These are phyloP conservation scores for Ophiocordyceps unilateralis DNA, from an alignment of 2,329 filamentous ascomycete species.

Conservation along the genomic window DNA sequence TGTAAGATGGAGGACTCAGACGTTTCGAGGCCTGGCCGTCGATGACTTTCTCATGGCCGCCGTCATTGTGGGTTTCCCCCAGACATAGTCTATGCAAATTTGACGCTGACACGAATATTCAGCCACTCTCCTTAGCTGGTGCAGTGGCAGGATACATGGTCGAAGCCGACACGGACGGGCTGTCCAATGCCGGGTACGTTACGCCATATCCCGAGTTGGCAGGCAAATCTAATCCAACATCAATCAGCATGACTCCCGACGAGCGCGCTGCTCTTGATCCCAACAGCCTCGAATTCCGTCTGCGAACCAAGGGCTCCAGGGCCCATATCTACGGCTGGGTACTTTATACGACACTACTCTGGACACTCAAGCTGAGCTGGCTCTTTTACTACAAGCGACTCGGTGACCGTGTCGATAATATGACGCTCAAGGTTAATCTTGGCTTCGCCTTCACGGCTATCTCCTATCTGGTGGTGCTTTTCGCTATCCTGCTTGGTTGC, in stretches of 20 bases:
- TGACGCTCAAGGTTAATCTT: constrained; percentile 18
- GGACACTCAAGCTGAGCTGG: constrained; percentile 37
- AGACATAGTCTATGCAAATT: too few species aligned
- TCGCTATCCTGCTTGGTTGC: constrained; percentile 32
- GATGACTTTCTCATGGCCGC: background rate
- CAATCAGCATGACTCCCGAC: background rate
- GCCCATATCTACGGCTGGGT: constrained; percentile 37
- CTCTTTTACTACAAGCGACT: constrained; percentile 36
- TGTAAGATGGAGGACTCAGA: background rate
- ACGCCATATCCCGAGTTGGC: background rate
- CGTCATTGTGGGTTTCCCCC: background rate
- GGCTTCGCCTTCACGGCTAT: constrained; percentile 27
- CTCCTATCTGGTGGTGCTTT: constrained; percentile 31
- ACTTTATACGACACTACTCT: constrained; percentile 33
- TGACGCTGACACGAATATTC: background rate
- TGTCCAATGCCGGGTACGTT: background rate
- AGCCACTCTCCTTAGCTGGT: background rate
- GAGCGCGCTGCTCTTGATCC: background rate
- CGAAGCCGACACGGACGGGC: background rate
- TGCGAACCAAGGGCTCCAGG: constrained; percentile 26
- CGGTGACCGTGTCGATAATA: constrained; percentile 18
- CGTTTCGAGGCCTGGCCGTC: background rate
- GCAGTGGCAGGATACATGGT: background rate
- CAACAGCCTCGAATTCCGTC: background rate
- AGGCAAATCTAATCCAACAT: background rate